Evolutionary conservation across 768 basidiomycete genomes (phyloP).

Genomic region (Lentinula lateritia): DNA sequence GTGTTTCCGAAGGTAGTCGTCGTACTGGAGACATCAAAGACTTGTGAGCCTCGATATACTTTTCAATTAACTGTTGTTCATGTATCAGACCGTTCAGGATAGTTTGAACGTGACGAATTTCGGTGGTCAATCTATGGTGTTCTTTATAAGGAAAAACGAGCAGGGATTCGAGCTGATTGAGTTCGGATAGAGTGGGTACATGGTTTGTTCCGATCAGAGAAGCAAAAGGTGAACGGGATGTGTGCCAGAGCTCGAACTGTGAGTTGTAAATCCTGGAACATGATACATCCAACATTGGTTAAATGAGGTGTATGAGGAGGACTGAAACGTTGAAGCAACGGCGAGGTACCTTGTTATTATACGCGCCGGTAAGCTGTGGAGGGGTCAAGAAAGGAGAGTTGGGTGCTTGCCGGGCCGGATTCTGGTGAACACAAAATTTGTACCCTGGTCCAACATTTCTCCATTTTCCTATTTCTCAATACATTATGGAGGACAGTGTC

Average conservation of each 20-base stretch:
- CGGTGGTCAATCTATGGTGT: not conserved
- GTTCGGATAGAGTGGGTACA: not conserved
- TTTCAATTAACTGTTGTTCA: not conserved
- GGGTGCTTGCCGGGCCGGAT: too few species aligned
- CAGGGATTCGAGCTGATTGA: not conserved
- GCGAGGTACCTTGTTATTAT: too few species aligned
- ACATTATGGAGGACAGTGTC: not conserved
- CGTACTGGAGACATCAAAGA: constrained; percentile 20
- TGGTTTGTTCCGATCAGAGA: constrained; percentile 1
- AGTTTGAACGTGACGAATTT: not conserved
- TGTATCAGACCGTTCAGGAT: not conserved
- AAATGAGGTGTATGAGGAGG: not conserved
- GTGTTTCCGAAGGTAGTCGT: constrained; percentile 18
- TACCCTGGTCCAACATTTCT: not conserved
- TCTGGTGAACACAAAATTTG: too few species aligned
- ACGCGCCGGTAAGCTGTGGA: too few species aligned
- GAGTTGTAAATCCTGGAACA: not conserved
- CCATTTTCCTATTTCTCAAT: not conserved
- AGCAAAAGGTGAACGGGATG: not conserved
- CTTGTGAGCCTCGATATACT: constrained; percentile 14
- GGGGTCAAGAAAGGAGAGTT: too few species aligned
- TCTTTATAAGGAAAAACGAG: not conserved
- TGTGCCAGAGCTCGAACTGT: not conserved
- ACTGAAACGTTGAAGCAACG: too few species aligned
- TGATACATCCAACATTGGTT: not conserved